Conservation (phyloP, 257 asterid species). For the Capsicum baccatum region DNA sequence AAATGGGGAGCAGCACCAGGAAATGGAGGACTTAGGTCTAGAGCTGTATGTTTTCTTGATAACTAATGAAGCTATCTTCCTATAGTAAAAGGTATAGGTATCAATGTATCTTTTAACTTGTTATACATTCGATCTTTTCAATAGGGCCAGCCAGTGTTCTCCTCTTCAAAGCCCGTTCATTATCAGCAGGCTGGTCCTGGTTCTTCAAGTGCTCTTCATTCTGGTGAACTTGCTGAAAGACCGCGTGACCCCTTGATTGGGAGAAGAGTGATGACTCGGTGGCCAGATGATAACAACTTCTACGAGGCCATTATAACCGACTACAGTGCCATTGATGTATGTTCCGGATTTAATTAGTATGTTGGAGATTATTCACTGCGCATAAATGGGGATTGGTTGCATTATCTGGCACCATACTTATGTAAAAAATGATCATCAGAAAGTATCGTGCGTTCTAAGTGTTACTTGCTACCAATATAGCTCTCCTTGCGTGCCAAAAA, state of each 20-base stretch:
- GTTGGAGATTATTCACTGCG: neutral
- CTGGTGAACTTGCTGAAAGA: slow-evolving; percentile 64
- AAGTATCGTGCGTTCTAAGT: neutral
- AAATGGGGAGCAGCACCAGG: slow-evolving; percentile 75
- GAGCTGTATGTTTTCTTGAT: slow-evolving; percentile 54
- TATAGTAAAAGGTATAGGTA: slow-evolving; percentile 7
- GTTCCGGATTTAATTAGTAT: slow-evolving; percentile 37
- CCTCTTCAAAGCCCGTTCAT: slow-evolving; percentile 56
- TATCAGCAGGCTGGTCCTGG: slow-evolving; percentile 63
- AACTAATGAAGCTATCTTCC: slow-evolving; percentile 8
- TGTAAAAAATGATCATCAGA: slow-evolving; percentile 15
- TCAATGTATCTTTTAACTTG: slow-evolving; percentile 25
- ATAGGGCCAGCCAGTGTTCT: slow-evolving; percentile 58
- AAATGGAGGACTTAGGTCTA: slow-evolving; percentile 62
- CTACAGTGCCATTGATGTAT: slow-evolving; percentile 77
- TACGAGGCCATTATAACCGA: slow-evolving; percentile 86
- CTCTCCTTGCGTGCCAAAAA: slow-evolving; percentile 2
- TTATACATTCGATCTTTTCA: slow-evolving; percentile 33
- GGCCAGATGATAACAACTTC: slow-evolving; percentile 90
- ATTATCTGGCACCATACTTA: neutral
- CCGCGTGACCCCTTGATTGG: slow-evolving; percentile 69
- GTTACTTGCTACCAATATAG: neutral
- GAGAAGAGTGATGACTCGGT: slow-evolving; percentile 94
- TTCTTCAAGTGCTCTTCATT: slow-evolving; percentile 57
- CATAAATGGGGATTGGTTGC: slow-evolving; percentile 19